phyloP scores from a whole-genome alignment of 495 filamentous ascomycete genomes.

The Glonium stellatum region DNA sequence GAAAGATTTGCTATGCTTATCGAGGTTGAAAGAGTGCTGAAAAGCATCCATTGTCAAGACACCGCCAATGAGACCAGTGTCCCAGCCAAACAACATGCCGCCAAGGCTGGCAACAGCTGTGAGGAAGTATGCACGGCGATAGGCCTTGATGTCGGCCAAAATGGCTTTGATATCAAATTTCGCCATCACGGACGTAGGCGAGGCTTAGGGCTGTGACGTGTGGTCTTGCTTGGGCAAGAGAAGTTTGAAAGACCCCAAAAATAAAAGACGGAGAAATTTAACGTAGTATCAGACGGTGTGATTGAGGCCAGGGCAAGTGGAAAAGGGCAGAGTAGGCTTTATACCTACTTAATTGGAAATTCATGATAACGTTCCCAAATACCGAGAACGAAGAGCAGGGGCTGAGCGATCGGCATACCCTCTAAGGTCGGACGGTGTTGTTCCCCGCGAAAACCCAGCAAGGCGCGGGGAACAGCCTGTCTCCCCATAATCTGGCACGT shows the following conservation, averaged over 20 bases:
- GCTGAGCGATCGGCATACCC: neutral
- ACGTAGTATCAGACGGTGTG: neutral
- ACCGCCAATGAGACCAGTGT: constrained; percentile 24
- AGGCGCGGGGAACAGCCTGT: neutral
- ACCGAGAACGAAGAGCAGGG: neutral
- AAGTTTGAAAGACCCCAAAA: too few relatives aligned
- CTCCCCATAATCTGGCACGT: neutral
- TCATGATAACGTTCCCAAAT: neutral
- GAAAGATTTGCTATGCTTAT: constrained; percentile 17
- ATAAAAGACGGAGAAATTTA: neutral
- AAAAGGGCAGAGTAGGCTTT: neutral
- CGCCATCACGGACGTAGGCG: constrained; percentile 6
- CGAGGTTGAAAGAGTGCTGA: constrained; percentile 23
- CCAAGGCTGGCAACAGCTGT: constrained; percentile 25
- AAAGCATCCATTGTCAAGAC: constrained; percentile 25
- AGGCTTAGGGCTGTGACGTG: neutral
- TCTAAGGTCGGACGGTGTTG: neutral
- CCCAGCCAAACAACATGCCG: constrained; percentile 27
- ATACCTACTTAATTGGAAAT: neutral
- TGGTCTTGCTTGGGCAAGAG: neutral
- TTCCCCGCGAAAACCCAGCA: neutral
- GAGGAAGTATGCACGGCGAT: constrained; percentile 22
- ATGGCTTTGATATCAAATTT: constrained; percentile 19
- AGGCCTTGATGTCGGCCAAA: constrained; percentile 21
- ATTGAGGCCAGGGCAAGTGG: neutral